Conservation (phyloP, 345 rosid species). For the Syzygium aqueum region DNA sequence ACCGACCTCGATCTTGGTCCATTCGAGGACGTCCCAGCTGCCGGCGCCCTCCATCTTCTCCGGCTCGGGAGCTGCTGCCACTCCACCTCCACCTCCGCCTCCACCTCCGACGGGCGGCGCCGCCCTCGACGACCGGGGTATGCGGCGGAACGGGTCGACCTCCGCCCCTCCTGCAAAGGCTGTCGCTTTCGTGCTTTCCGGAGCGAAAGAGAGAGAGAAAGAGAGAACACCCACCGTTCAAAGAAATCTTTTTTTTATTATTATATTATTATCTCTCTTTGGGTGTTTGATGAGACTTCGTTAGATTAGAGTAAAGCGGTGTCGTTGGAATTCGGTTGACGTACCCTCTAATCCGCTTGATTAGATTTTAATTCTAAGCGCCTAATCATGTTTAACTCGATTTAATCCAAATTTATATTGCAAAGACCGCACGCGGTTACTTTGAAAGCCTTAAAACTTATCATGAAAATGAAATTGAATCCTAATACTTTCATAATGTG, state of each 20-base stretch:
- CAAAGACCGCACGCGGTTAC: too few relatives aligned
- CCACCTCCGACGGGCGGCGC: constrained; percentile 34
- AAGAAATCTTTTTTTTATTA: neutral
- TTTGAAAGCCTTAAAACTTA: too few relatives aligned
- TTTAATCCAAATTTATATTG: neutral
- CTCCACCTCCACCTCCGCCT: too few relatives aligned
- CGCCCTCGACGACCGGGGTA: constrained; percentile 49
- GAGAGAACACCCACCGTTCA: neutral
- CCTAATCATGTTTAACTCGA: neutral
- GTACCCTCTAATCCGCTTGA: neutral
- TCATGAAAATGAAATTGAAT: too few relatives aligned
- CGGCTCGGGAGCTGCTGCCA: constrained; percentile 13
- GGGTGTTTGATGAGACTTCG: neutral
- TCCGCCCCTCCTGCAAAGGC: neutral
- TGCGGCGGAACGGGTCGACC: constrained; percentile 4
- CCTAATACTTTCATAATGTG: too few relatives aligned
- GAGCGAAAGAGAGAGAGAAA: neutral
- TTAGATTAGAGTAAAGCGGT: neutral
- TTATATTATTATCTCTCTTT: neutral
- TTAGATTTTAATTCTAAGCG: neutral
- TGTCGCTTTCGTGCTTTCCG: neutral
- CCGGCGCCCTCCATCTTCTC: constrained; percentile 71
- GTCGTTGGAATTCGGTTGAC: neutral
- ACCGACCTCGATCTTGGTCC: constrained; percentile 65
- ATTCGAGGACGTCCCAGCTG: constrained; percentile 83